Evolutionary conservation across 192 early-diverging fungal species (phyloP).

Genomic region (Chytriomyces sp.): DNA sequence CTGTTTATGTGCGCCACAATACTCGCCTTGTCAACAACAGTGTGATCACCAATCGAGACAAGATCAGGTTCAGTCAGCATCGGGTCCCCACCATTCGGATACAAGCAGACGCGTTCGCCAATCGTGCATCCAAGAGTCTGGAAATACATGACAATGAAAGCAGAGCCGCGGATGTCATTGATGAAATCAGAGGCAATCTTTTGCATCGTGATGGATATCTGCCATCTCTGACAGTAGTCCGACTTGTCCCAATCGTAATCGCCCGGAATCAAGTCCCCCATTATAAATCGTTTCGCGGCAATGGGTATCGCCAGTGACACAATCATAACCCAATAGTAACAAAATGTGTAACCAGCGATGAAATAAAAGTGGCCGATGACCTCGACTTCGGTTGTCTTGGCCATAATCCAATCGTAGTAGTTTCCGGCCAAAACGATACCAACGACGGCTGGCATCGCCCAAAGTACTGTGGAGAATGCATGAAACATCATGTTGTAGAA

Average conservation of each 20-base stretch:
- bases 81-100: constrained; percentile 51
- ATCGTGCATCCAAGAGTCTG: constrained; percentile 45
- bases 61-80: constrained; percentile 58
- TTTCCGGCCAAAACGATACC: neutral
- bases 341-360: neutral
- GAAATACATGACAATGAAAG: constrained; percentile 46
- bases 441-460: neutral
- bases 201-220: constrained; percentile 43
- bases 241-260: constrained; percentile 50
- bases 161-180: constrained; percentile 39
- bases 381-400: neutral
- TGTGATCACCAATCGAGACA: constrained; percentile 44
- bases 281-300: constrained; percentile 40
- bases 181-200: constrained; percentile 35
- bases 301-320: constrained; percentile 6
- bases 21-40: constrained; percentile 45
- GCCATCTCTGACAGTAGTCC: constrained; percentile 53
- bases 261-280: constrained; percentile 43
- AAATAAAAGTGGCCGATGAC: neutral
- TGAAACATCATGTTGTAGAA: neutral
- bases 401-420: neutral
- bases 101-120: constrained; percentile 47
- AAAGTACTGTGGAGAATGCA: neutral
- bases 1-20: constrained; percentile 51
- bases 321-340: neutral